Conservation (phyloP, 2,329 filamentous ascomycete species). For the Scedosporium minutisporum region DNA sequence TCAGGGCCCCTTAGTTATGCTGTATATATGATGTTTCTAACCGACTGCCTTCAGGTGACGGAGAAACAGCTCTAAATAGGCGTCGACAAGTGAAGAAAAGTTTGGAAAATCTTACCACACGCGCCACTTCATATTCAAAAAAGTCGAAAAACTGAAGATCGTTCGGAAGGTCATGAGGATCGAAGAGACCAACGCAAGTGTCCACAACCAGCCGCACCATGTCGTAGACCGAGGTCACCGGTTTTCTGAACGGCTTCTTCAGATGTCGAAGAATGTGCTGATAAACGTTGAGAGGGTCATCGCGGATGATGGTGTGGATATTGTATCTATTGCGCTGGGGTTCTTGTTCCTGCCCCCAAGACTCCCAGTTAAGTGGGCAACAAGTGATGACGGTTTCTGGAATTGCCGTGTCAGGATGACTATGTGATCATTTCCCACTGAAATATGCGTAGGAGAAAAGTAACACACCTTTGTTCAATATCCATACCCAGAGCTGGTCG, state of each 20-base stretch:
- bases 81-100: background rate
- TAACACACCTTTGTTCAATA: constrained; percentile 1
- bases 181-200: constrained; percentile 9
- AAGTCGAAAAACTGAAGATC: constrained; percentile 9
- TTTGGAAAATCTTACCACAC: background rate
- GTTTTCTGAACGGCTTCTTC: background rate
- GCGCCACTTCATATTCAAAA: constrained; percentile 8
- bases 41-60: background rate
- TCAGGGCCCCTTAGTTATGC: background rate
- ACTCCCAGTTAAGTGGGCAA: constrained; percentile 5
- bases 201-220: constrained; percentile 8
- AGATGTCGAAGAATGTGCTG: background rate
- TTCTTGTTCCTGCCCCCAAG: background rate
- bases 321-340: background rate
- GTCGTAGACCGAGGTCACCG: constrained; percentile 6
- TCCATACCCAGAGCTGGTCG: constrained; percentile 7
- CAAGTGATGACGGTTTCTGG: constrained; percentile 8
- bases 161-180: constrained; percentile 4
- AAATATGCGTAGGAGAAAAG: too few species aligned
- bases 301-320: background rate
- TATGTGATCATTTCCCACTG: too few species aligned
- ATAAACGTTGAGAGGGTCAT: background rate
- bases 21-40: background rate
- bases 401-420: background rate
- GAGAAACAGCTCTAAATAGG: too few species aligned